phyloP scores from a whole-genome alignment of 2,329 filamentous ascomycete species.

The Diaporthe ilicicola region DNA sequence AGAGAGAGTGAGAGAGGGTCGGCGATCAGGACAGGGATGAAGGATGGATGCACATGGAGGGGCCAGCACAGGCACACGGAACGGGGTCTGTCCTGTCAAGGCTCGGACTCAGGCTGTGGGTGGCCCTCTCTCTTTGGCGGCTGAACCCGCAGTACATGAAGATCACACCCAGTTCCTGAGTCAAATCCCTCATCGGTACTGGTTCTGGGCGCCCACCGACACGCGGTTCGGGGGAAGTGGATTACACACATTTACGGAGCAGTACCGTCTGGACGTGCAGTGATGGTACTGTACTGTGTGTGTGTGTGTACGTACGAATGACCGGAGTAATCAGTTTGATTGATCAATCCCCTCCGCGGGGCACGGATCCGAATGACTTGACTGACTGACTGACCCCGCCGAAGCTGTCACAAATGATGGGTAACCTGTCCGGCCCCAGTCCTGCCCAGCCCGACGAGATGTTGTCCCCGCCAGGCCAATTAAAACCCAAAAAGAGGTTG shows the following conservation, averaged over 20 bases:
- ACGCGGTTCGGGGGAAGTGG: constrained; percentile 9
- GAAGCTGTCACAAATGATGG: constrained; percentile 19
- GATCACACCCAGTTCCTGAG: constrained; percentile 16
- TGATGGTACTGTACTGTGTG: neutral
- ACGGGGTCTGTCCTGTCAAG: constrained; percentile 11
- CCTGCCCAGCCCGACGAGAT: constrained; percentile 1
- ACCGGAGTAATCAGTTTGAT: neutral
- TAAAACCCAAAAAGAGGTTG: constrained; percentile 16
- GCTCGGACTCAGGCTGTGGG: neutral
- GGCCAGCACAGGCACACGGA: constrained; percentile 19
- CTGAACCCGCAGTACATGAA: constrained; percentile 24
- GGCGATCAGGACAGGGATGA: constrained; percentile 20
- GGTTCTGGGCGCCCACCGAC: constrained; percentile 7
- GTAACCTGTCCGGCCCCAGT: constrained; percentile 7
- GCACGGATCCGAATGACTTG: constrained; percentile 17
- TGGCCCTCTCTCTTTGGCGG: constrained; percentile 2
- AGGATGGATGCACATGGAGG: neutral
- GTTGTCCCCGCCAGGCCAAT: constrained; percentile 11
- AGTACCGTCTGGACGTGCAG: neutral
- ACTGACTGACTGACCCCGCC: neutral
- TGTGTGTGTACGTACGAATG: neutral
- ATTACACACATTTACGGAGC: neutral
- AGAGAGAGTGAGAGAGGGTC: neutral
- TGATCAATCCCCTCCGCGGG: neutral
- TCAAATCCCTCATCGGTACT: constrained; percentile 17